phyloP scores from a whole-genome alignment of 208 protist species.

The Novymonas esmeraldas region DNA sequence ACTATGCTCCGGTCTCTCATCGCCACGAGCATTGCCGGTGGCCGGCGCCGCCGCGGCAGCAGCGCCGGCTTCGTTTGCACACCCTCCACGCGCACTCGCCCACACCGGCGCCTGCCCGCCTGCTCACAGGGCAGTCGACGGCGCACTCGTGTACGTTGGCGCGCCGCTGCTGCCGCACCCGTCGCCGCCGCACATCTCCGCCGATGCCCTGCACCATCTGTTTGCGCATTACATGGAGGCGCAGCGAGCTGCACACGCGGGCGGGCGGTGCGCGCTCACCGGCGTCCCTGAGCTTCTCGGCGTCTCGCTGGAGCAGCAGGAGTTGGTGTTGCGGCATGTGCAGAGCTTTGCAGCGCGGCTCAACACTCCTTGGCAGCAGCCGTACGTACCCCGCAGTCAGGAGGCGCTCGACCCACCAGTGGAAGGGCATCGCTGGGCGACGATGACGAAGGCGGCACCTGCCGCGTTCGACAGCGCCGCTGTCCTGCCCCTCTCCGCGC shows the following conservation, averaged over 20 bases:
- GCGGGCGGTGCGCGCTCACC: slow-evolving; percentile 5
- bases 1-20: background rate
- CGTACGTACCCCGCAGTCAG: background rate
- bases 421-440: no score
- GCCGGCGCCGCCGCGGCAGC: background rate
- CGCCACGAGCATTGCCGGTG: no score
- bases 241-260: slow-evolving; percentile 16
- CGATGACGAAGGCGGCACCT: no score
- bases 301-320: slow-evolving; percentile 16
- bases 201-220: slow-evolving; percentile 1
- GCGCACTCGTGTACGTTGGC: background rate
- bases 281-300: background rate
- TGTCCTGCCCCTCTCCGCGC: no score
- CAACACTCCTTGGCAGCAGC: background rate
- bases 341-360: slow-evolving; percentile 20
- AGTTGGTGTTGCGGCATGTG: slow-evolving; percentile 23
- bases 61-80: no score
- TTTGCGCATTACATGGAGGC: slow-evolving; percentile 25
- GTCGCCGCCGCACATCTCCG: background rate
- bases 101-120: background rate
- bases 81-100: background rate
- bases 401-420: background rate
- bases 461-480: no score
- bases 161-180: no score
- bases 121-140: background rate